Evolutionary conservation across 1,139 yeast species (phyloP), one percentile per base, ranked within the genome.

Genomic region (Nakaseomyces glabratus): DNA sequence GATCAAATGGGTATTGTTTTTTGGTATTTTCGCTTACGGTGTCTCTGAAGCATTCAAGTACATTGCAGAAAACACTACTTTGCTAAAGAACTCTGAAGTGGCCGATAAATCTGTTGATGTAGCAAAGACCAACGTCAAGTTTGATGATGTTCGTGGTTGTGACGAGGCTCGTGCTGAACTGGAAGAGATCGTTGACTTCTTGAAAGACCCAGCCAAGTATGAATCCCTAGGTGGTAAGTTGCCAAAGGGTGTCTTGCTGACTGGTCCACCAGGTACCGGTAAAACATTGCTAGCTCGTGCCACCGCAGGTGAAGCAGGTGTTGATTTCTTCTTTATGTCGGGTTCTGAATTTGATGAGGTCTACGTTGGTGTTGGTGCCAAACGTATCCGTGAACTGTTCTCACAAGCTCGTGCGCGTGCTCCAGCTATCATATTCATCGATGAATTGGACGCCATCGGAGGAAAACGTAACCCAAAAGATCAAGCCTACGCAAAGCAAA

Each of bases 201-300:
- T 93, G 55, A 86, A 85, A 57, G 97, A 93, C 56, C 98, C 99
- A 11, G 74, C 95, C 14, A 84, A 84, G 58, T 93, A 86, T 62
- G 93, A 97, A 30, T 93, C 95, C 1, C 69, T 93, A 35, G 99
- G 99, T 45, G 99, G 98, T 36, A 86, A 86, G 59, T 68, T 93
- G 48, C 98, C 98, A 38, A 90, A 88, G 59, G 99, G 99, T 66
- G 94, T 93, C 4, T 65, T 93, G 39, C 68, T 93, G 44, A 90
- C 98, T 6, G 99, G 99, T 31, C 99, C 99, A 24, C 99, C 99
- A 24, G 99, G 99, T 63, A 93, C 99, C 5, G 99, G 99, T 73
- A 93, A 93, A 60, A 93, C 99, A 1, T 66, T 93, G 44, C 71
- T 93, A 43, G 98, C 98, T 1, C 74, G 98, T 49, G 98, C 99